These are phyloP conservation scores for Ceratobasidium papillatum DNA, from an alignment of 1,284 basidiomycete species.

Conservation along the genomic window DNA sequence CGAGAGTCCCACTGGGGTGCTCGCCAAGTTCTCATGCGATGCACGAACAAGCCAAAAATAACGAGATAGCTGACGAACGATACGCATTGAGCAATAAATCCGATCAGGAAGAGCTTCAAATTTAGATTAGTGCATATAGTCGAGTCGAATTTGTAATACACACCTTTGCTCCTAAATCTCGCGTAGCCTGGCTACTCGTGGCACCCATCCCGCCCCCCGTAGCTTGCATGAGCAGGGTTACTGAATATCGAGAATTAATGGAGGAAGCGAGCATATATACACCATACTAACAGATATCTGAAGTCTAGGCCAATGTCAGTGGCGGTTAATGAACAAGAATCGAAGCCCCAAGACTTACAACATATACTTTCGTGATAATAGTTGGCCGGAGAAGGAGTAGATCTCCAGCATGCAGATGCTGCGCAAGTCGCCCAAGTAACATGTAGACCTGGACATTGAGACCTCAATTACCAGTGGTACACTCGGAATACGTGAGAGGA, in stretches of 20 bases:
- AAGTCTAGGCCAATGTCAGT: neutral
- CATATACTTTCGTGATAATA: conserved; percentile 63
- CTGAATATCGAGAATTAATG: conserved; percentile 60
- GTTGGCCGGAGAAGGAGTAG: conserved; percentile 65
- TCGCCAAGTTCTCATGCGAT: conserved; percentile 57
- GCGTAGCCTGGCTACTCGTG: conserved; percentile 46
- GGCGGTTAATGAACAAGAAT: neutral
- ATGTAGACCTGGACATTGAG: conserved; percentile 61
- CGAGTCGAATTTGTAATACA: neutral
- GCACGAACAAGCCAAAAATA: conserved; percentile 68
- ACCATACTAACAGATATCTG: conserved; percentile 4
- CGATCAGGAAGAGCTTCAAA: conserved; percentile 67
- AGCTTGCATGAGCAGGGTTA: conserved; percentile 73
- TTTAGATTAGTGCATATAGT: conserved; percentile 8
- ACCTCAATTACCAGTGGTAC: neutral
- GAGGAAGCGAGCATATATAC: neutral
- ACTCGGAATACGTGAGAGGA: neutral
- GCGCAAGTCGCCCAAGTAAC: conserved; percentile 68
- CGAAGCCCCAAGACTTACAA: conserved; percentile 46
- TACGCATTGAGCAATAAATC: conserved; percentile 67
- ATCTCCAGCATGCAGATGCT: conserved; percentile 59
- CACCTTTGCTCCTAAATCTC: conserved; percentile 48
- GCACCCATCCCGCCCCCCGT: conserved; percentile 54
- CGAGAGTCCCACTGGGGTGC: conserved; percentile 17
- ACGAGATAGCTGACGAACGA: conserved; percentile 70